These are phyloP conservation scores for Fomitopsis pinicola DNA, from an alignment of 1,284 basidiomycete species.

Conservation along the genomic window DNA sequence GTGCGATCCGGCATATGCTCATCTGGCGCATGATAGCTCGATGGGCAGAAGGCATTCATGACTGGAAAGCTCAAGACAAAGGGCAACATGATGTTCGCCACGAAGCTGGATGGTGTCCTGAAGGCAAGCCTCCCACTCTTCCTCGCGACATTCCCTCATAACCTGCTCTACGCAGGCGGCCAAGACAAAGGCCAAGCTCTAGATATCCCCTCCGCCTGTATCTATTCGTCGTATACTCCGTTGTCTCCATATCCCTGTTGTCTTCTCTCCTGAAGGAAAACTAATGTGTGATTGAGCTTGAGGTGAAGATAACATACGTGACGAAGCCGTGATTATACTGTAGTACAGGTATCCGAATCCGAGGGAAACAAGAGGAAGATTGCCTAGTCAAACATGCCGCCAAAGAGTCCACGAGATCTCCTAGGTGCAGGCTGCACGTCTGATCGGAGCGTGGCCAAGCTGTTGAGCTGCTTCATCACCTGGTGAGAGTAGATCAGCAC, in stretches of 20 bases:
- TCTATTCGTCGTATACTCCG: background rate
- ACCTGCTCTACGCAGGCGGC: slow-evolving; percentile 22
- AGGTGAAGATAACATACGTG: slow-evolving; percentile 6
- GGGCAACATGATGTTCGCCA: slow-evolving; percentile 86
- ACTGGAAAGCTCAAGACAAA: slow-evolving; percentile 85
- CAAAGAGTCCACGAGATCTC: slow-evolving; percentile 70
- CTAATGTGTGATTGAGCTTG: slow-evolving; percentile 1
- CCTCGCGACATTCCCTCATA: background rate
- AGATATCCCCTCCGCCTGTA: slow-evolving; percentile 7
- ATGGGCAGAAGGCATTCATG: slow-evolving; percentile 94
- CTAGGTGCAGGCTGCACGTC: slow-evolving; percentile 69
- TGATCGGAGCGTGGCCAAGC: slow-evolving; percentile 76
- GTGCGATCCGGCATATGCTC: background rate
- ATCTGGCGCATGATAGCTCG: slow-evolving; percentile 40
- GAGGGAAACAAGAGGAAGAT: background rate
- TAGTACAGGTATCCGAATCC: slow-evolving; percentile 5
- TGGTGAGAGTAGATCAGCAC: slow-evolving; percentile 24
- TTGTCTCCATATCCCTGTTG: background rate
- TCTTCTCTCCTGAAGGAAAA: background rate
- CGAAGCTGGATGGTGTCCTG: slow-evolving; percentile 80
- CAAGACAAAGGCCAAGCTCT: slow-evolving; percentile 38
- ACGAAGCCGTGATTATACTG: slow-evolving; percentile 1
- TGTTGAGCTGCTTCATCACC: slow-evolving; percentile 90
- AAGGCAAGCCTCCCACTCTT: slow-evolving; percentile 44
- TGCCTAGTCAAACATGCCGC: slow-evolving; percentile 48